phyloP scores from a whole-genome alignment of 257 asterid species.

The Solanum bulbocastanum region DNA sequence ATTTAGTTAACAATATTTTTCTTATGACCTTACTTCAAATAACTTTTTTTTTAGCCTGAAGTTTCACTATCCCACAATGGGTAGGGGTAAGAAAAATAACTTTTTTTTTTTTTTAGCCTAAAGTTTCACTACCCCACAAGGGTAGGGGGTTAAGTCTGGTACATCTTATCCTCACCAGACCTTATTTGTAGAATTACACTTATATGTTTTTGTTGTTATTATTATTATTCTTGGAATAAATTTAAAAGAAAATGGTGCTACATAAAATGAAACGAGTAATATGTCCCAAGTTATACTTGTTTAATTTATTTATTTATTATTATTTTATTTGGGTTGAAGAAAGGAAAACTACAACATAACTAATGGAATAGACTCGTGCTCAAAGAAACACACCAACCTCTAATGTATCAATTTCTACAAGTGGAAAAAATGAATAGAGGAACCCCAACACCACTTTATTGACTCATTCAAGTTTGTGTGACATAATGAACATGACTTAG shows the following conservation, averaged over 20 bases:
- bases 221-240: neutral
- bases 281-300: neutral
- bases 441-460: neutral
- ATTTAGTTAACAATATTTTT: too few species aligned
- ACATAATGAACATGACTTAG: neutral
- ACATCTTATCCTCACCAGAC: neutral
- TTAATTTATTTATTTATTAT: neutral
- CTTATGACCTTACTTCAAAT: too few species aligned
- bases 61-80: too few species aligned
- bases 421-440: neutral
- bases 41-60: too few species aligned
- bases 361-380: neutral
- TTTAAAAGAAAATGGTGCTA: neutral
- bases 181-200: accelerated
- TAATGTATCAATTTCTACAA: neutral
- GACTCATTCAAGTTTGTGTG: neutral
- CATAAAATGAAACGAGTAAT: neutral
- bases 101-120: too few species aligned
- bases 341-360: neutral
- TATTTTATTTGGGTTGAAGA: neutral
- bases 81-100: too few species aligned
- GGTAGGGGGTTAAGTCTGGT: too few species aligned
- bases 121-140: too few species aligned
- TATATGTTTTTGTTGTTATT: too few species aligned
- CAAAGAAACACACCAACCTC: neutral